phyloP scores from a whole-genome alignment of 2,329 filamentous ascomycete species.

The Trichoderma citrinoviride region DNA sequence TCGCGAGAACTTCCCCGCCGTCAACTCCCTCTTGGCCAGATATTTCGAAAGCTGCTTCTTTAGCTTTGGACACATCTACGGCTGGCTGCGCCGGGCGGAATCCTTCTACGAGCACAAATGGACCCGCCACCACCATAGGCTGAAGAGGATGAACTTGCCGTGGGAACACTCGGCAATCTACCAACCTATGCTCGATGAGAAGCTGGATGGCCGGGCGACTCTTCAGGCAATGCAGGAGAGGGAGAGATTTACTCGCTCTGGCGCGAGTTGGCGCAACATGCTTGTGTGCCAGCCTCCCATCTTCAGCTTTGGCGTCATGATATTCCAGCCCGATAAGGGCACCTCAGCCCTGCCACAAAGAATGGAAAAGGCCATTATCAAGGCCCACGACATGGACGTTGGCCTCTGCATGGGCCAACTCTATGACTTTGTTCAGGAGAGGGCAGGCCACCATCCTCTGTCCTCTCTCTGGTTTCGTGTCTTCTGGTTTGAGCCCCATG shows the following conservation, averaged over 20 bases:
- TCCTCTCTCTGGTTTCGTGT: not conserved
- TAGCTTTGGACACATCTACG: not conserved
- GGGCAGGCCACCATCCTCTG: not conserved
- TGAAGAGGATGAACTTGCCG: not conserved
- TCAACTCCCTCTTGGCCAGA: constrained; percentile 1
- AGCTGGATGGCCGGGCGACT: not conserved
- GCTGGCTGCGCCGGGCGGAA: not conserved
- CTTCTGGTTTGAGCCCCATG: not conserved
- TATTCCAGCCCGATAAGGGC: not conserved
- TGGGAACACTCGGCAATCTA: not conserved
- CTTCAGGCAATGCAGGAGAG: not conserved
- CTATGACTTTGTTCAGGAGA: constrained; percentile 4
- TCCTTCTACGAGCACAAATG: constrained; percentile 1
- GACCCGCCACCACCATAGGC: not conserved
- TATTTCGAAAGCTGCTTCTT: not conserved
- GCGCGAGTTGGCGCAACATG: constrained; percentile 12
- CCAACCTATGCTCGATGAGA: not conserved
- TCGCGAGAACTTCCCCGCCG: not conserved
- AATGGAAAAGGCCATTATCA: not conserved
- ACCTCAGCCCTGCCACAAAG: not conserved
- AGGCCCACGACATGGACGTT: not conserved
- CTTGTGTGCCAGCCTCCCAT: constrained; percentile 8
- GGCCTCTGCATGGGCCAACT: constrained; percentile 11
- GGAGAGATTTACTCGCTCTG: not conserved
- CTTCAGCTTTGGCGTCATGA: not conserved